Conservation (phyloP, 176 grass and related monocot species). For the Oryza meyeriana region DNA sequence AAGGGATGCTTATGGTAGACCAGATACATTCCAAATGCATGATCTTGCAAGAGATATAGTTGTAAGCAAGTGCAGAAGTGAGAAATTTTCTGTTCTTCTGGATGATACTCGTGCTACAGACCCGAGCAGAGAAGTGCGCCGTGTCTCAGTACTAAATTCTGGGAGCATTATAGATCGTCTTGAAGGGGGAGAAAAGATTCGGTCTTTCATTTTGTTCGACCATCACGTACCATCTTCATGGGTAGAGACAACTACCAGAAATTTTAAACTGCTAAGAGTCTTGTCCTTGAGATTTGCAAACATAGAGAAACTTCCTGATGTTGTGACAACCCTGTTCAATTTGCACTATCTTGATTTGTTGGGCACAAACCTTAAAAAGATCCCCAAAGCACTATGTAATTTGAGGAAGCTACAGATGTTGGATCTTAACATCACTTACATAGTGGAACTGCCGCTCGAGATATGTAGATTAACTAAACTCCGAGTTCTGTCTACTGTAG, state of each 20-base stretch:
- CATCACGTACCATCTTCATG: too few relatives aligned
- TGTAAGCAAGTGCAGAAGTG: neutral
- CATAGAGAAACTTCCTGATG: neutral
- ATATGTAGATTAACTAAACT: too few relatives aligned
- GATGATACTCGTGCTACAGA: too few relatives aligned
- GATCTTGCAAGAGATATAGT: slow-evolving; percentile 4
- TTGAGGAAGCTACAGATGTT: too few relatives aligned
- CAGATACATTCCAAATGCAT: neutral
- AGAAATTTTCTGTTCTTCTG: neutral
- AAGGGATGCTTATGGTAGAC: neutral
- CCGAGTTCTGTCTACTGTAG: too few relatives aligned
- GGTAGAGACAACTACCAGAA: too few relatives aligned
- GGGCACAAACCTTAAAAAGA: neutral
- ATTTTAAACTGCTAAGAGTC: neutral
- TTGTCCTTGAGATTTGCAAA: neutral
- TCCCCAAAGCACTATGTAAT: neutral
- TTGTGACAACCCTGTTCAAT: neutral
- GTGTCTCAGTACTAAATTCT: too few relatives aligned
- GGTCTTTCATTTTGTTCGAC: neutral
- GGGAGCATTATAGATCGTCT: too few relatives aligned
- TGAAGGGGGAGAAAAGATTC: neutral
- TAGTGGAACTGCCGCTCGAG: too few relatives aligned
- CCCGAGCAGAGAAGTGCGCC: too few relatives aligned
- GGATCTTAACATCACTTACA: too few relatives aligned
- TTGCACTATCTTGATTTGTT: neutral